Percentiles rank a stretch among this genome's conserved stretches.
Evolutionary conservation across 2,329 filamentous ascomycete genomes (phyloP).

Genomic region (Colletotrichum sp.): DNA sequence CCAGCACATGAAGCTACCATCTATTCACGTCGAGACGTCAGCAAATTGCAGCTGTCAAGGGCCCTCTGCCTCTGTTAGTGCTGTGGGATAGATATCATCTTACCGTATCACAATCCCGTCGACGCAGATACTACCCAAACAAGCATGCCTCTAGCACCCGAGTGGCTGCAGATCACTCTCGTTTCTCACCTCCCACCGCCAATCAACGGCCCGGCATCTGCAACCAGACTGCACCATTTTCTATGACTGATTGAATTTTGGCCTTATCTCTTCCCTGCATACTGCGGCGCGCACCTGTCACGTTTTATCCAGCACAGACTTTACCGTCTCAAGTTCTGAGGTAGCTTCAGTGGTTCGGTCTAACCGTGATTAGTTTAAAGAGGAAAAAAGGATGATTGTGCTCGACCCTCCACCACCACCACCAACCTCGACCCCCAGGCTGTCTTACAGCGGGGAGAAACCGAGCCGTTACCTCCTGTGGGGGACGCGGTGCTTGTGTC

Average conservation of each 20-base stretch:
- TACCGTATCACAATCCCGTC: not conserved
- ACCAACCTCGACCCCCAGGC: not conserved
- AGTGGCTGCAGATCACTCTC: constrained; percentile 1
- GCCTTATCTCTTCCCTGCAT: constrained; percentile 18
- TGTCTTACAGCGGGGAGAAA: not conserved
- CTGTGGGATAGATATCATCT: not conserved
- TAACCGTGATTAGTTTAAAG: not conserved
- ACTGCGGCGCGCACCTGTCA: not conserved
- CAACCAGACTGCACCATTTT: constrained; percentile 6
- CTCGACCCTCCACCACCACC: not conserved
- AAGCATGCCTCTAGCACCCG: not conserved
- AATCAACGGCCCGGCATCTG: not conserved
- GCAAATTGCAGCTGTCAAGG: not conserved
- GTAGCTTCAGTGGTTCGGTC: not conserved
- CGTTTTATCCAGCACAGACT: not conserved
- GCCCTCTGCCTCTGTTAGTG: not conserved
- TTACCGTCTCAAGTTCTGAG: not conserved
- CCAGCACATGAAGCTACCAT: not conserved
- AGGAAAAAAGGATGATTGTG: not conserved
- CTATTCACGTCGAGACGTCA: not conserved
- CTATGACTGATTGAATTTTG: constrained; percentile 22
- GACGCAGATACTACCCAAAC: not conserved
- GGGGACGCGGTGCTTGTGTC: not conserved
- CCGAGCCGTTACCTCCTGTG: not conserved
- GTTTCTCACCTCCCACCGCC: not conserved